Evolutionary conservation across 306 rosid species (phyloP).

Genomic region (Myrica gale): DNA sequence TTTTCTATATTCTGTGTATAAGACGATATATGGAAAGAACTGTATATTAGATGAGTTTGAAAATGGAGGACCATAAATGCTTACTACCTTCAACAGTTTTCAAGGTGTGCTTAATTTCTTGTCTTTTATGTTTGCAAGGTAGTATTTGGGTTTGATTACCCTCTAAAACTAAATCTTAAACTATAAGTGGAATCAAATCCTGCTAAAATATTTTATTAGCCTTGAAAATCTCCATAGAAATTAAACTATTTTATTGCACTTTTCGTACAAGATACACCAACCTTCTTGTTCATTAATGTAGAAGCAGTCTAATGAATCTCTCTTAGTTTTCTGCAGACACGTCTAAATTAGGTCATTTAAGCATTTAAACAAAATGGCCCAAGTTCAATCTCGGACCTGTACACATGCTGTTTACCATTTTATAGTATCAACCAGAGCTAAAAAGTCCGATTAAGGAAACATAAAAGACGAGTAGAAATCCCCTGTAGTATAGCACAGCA

Average conservation of each 20-base stretch:
- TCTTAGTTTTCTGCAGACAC: background rate
- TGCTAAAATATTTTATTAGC: background rate
- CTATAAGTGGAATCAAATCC: background rate
- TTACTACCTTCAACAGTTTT: background rate
- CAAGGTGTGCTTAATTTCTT: background rate
- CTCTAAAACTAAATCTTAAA: background rate
- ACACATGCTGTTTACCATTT: no score
- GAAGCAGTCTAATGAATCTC: background rate
- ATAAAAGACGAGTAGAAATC: no score
- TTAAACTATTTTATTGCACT: conserved; percentile 3
- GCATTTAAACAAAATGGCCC: background rate
- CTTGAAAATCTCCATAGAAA: background rate
- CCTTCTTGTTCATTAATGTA: background rate
- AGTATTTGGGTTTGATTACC: background rate
- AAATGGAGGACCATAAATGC: background rate
- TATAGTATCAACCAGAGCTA: no score
- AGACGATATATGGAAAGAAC: conserved; percentile 19
- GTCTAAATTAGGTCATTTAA: background rate
- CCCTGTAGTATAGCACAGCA: no score
- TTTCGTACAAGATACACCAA: background rate
- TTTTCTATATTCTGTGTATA: conserved; percentile 24
- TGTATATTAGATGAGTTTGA: conserved; percentile 18
- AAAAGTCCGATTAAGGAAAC: no score
- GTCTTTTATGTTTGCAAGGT: background rate
- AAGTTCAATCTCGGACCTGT: no score